Base-by-base conservation (phyloP, 306 rosid species). In the Cotoneaster glaucophyllus region DNA sequence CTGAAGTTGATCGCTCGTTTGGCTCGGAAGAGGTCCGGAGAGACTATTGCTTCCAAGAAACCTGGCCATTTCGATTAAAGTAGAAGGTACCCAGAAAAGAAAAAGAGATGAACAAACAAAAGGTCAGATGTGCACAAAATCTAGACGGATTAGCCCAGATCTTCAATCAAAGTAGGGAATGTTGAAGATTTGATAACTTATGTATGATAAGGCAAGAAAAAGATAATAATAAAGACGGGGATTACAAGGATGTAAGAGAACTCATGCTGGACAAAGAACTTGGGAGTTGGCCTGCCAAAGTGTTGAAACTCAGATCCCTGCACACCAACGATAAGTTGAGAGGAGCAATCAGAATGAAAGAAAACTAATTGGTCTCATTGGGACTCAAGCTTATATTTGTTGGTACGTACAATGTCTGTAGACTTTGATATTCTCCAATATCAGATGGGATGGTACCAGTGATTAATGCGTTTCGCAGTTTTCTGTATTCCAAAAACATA, bases 11-110 rank as follows among this genome's bases (percentile, higher is more conserved):
- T 25, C 17, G 10, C 52, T 72, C 81, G 70, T 77, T 67, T 25
- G 53, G 74, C 32, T 52, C 26, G 82, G 81, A 72, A 77, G 81
- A 3, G 15, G 41, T 66, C 85, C 85, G 50, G 79, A 71, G 17
- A 82, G 52, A 67, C 76, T 77, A 37, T 77, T 82, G 78, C 72
- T 82, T 37, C 85, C 85, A 77, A 82, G 85, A 77, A 77, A 82
- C 64, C 85, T 82, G 64, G 57, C 15, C 44, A 73, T 44, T 67
- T n/a, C 52, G 44, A 24, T 21, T 3, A 7, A 17, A 24, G 53
- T 24, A 53, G 44, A 58, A 44, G 45, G 44, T 18, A 24, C 2
- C 82, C 62, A 70, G 15, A 11, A 21, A 41, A 25, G 1, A 34
- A 15, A 37, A 53, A n/a, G 18, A 41, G 11, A 32, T 14, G 48